phyloP scores from a whole-genome alignment of 768 basidiomycete genomes.

The Phaffia australis region DNA sequence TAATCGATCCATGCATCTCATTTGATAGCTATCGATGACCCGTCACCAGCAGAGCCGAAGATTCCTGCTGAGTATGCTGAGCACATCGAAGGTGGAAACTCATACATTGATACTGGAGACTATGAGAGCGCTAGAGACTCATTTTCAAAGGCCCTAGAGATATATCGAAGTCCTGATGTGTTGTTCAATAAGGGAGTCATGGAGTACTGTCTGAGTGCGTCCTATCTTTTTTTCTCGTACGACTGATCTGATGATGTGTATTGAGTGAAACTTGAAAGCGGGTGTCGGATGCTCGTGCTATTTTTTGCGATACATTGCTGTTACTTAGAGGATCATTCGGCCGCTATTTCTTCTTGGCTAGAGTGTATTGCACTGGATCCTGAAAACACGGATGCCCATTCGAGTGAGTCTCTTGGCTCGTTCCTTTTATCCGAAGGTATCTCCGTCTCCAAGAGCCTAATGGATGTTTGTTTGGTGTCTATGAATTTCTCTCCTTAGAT shows the following conservation, averaged over 20 bases:
- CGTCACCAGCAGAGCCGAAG: background rate
- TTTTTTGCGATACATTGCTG: background rate
- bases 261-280: background rate
- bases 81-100: constrained; percentile 8
- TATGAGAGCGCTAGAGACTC: constrained; percentile 14
- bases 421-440: constrained; percentile 28
- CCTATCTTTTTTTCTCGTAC: too few species aligned
- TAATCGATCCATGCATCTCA: background rate
- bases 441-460: constrained; percentile 1
- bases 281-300: background rate
- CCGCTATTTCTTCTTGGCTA: constrained; percentile 76
- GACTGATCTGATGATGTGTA: too few species aligned
- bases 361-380: constrained; percentile 72
- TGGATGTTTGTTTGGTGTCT: too few species aligned
- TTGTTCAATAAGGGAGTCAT: constrained; percentile 23
- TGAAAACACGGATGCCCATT: constrained; percentile 73
- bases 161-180: constrained; percentile 10
- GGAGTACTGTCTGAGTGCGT: constrained; percentile 18
- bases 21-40: background rate
- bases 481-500: background rate
- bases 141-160: constrained; percentile 17
- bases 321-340: constrained; percentile 83
- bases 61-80: background rate
- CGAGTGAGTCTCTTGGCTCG: constrained; percentile 48
- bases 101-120: constrained; percentile 13